A percentile compares a stretch with the other conserved stretches of the same genome.
Evolutionary conservation across 2,329 filamentous ascomycete species (phyloP).

Genomic region (Fusarium musae): DNA sequence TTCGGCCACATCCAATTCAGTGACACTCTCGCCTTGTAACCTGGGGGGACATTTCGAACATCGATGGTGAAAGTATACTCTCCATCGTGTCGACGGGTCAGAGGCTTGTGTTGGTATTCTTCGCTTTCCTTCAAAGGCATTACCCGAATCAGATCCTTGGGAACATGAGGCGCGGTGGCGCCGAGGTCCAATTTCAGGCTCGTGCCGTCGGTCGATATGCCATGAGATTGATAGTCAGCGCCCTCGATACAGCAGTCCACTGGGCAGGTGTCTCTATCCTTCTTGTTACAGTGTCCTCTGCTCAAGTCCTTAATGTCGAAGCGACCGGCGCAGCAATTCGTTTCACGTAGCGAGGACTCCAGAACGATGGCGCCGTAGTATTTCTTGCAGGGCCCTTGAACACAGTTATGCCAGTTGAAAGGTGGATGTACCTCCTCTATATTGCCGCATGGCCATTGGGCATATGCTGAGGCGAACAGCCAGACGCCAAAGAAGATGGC

Average conservation of each 20-base stretch:
- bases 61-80: conserved; percentile 80
- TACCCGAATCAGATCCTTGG: conserved; percentile 62
- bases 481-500: neutral
- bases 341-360: neutral
- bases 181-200: conserved; percentile 66
- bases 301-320: neutral
- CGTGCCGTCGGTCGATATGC: conserved; percentile 62
- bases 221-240: conserved; percentile 62
- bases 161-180: conserved; percentile 59
- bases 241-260: conserved; percentile 61
- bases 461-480: neutral
- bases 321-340: neutral
- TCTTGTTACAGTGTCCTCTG: neutral
- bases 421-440: neutral
- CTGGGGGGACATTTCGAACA: conserved; percentile 73
- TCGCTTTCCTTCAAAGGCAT: conserved; percentile 71
- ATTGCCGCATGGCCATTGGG: neutral
- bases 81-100: conserved; percentile 58
- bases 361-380: neutral
- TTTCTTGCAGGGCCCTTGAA: neutral
- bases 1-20: conserved; percentile 69
- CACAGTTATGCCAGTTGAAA: neutral
- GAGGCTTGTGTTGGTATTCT: conserved; percentile 70
- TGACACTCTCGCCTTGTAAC: conserved; percentile 77
- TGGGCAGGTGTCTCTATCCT: neutral